These are phyloP conservation scores for Boletus vermiculosoides DNA, from an alignment of 768 basidiomycete genomes.

Conservation along the genomic window DNA sequence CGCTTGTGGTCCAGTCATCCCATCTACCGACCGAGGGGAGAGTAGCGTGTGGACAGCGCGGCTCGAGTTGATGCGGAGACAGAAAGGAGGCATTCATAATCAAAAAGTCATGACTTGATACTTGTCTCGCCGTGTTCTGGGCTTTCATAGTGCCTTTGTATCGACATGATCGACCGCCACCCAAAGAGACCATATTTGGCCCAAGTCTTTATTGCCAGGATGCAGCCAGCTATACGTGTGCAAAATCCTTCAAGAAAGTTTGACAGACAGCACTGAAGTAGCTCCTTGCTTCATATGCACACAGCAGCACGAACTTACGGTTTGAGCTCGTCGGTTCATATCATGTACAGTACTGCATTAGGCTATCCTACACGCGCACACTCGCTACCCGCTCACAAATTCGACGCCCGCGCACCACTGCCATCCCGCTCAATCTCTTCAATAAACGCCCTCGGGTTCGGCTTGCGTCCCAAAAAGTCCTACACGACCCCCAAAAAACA, in stretches of 20 bases:
- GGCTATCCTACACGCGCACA: background rate
- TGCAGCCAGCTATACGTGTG: too few species aligned
- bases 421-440: constrained; percentile 49
- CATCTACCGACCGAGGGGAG: background rate
- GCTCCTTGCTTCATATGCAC: too few species aligned
- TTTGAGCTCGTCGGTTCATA: too few species aligned
- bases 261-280: too few species aligned
- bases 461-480: constrained; percentile 77
- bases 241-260: too few species aligned
- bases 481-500: constrained; percentile 27
- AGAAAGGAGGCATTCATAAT: too few species aligned
- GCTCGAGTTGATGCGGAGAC: background rate
- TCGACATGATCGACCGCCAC: too few species aligned
- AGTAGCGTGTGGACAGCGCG: background rate
- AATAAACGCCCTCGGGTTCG: constrained; percentile 74
- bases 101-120: background rate
- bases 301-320: background rate
- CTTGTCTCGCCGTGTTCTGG: background rate
- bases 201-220: too few species aligned
- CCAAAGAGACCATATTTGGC: too few species aligned
- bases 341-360: background rate
- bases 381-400: background rate
- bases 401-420: background rate
- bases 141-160: background rate
- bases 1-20: constrained; percentile 5